phyloP scores from a whole-genome alignment of 1,284 basidiomycete species.

The Grifola frondosa region DNA sequence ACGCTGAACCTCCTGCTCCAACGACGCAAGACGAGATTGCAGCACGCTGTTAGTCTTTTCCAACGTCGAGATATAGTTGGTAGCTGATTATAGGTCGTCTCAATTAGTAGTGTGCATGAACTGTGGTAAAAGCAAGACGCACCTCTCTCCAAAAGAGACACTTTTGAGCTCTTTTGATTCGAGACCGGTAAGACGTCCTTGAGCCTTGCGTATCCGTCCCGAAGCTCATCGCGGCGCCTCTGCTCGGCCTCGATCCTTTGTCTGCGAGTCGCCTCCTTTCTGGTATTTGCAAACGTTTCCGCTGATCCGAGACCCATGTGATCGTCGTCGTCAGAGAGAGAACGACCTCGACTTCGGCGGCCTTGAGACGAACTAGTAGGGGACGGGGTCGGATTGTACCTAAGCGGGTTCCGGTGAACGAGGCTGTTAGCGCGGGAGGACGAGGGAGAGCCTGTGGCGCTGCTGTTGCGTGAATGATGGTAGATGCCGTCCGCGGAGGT shows the following conservation, averaged over 20 bases:
- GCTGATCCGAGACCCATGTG: slow-evolving; percentile 61
- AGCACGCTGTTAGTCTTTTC: slow-evolving; percentile 70
- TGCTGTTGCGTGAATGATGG: slow-evolving; percentile 71
- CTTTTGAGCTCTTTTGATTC: slow-evolving; percentile 87
- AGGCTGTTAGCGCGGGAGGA: slow-evolving; percentile 71
- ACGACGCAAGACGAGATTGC: slow-evolving; percentile 56
- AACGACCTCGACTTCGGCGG: slow-evolving; percentile 62
- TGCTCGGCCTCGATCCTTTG: slow-evolving; percentile 87
- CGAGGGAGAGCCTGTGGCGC: slow-evolving; percentile 70
- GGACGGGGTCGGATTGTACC: slow-evolving; percentile 76
- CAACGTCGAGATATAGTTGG: slow-evolving; percentile 68
- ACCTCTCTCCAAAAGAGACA: slow-evolving; percentile 86
- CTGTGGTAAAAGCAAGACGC: slow-evolving; percentile 25
- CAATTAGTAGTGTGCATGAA: slow-evolving; percentile 4
- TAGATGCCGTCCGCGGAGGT: slow-evolving; percentile 78
- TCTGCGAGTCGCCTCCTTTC: slow-evolving; percentile 79
- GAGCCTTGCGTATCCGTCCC: slow-evolving; percentile 83
- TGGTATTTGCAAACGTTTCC: slow-evolving; percentile 69
- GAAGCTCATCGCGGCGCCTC: slow-evolving; percentile 79
- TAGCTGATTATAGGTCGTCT: slow-evolving; percentile 47
- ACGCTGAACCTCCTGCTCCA: slow-evolving; percentile 67
- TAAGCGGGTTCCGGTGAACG: slow-evolving; percentile 65
- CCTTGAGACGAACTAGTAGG: slow-evolving; percentile 66
- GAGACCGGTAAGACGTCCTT: slow-evolving; percentile 83
- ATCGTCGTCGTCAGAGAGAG: slow-evolving; percentile 77